A percentile compares a stretch with the other conserved stretches of the same genome.
phyloP scores from a whole-genome alignment of 768 basidiomycete species.

The Ephemerocybe angulata region DNA sequence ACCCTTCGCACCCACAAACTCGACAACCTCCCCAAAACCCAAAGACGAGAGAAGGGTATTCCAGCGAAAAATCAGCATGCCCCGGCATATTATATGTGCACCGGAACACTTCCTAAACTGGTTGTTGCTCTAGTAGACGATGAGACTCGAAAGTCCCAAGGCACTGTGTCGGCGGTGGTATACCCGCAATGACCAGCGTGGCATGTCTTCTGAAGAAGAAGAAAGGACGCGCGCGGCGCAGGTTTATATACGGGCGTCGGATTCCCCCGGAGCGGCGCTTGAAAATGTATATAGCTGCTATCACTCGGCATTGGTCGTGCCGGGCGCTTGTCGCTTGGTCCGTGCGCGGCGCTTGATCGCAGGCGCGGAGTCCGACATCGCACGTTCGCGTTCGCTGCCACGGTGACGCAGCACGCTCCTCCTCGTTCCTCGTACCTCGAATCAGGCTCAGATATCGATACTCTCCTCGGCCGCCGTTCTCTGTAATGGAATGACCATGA shows the following conservation, averaged over 20 bases:
- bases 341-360: no score
- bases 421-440: no score
- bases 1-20: neutral
- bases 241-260: conserved; percentile 19
- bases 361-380: no score
- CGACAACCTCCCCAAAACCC: neutral
- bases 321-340: no score
- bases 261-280: conserved; percentile 7
- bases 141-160: conserved; percentile 37
- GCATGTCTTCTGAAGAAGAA: conserved; percentile 38
- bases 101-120: conserved; percentile 50
- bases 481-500: no score
- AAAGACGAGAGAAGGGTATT: conserved; percentile 24
- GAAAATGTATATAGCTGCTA: neutral
- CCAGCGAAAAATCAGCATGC: conserved; percentile 47
- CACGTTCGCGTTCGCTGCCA: no score
- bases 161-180: conserved; percentile 46
- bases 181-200: conserved; percentile 43
- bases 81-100: conserved; percentile 32
- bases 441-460: no score
- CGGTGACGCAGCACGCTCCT: no score
- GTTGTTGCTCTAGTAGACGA: conserved; percentile 40
- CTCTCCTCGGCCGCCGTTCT: no score
- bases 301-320: no score
- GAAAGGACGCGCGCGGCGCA: conserved; percentile 1